Evolutionary conservation across 2,329 filamentous ascomycete genomes (phyloP), one percentile per base, ranked within the genome.

Genomic region (Periconia macrospinosa): DNA sequence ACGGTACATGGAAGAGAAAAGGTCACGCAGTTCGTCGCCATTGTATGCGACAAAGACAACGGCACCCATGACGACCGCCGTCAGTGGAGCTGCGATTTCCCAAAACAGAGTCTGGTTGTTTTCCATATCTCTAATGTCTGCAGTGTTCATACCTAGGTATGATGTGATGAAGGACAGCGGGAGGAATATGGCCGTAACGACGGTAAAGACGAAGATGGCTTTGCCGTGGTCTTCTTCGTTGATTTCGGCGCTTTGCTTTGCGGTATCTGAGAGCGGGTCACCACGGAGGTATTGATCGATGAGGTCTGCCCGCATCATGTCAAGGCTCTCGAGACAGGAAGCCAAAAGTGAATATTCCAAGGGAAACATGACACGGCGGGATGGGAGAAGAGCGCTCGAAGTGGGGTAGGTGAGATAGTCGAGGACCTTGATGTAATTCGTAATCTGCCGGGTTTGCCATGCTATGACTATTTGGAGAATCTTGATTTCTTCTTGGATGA

Each of bases 151-250:
- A 7, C 76, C 76, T 11, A 78, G 71, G 55, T 75, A 77, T 3
- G 68, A 73, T 0, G 74, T 72, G 6, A 78, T 70, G 56, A 79
- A 79, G 6, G 75, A 77, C 6, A 79, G 61, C 0, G 76, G 76
- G 9, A 79, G 64, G 50, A 78, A 79, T 30, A 78, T 68, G 45
- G 76, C 68, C 0, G 76, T 79, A 6, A 78, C 74, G 15, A 77
- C 66, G 0, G 76, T 78, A 50, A 78, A 78, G 11, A 77, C 70
- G 15, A 78, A 62, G 44, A 78, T 78, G 0, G 75, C 75, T 54
- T 77, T 76, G 10, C 75, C 75, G 49, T 78, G 65, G 45, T 70
- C 67, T 56, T 72, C 68, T 50, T 71, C 69, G 41, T 67, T 71
- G 56, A 72, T 70, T 46, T 72, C 68, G 17, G 67, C 56, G 33